Percentiles rank a stretch among this genome's conserved stretches.
Conservation (phyloP, 2,329 filamentous ascomycete genomes). For the Helotiales sp. region DNA sequence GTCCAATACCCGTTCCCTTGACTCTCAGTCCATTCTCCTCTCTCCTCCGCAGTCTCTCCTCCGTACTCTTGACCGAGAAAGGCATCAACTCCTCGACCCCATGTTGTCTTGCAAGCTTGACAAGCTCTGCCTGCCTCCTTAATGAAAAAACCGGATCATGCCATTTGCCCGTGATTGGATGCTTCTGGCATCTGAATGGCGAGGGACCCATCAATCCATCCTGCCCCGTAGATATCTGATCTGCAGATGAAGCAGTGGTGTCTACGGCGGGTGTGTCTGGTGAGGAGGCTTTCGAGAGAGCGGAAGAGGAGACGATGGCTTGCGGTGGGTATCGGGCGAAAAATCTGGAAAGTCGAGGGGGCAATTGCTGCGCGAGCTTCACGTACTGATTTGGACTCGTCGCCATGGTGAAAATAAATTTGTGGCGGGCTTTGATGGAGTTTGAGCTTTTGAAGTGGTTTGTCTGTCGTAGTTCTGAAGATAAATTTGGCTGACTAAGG, state of each 20-base stretch:
- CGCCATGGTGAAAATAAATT: constrained; percentile 29
- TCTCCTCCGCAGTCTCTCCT: constrained; percentile 70
- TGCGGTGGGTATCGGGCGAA: constrained; percentile 86
- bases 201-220: constrained; percentile 55
- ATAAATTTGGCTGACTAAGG: constrained; percentile 19
- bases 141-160: constrained; percentile 82
- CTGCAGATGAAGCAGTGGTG: constrained; percentile 46
- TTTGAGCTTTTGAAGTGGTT: neutral
- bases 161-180: constrained; percentile 81
- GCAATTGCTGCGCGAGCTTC: constrained; percentile 72
- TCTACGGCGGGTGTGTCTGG: constrained; percentile 39
- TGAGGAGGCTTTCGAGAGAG: constrained; percentile 27
- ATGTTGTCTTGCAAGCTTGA: constrained; percentile 80
- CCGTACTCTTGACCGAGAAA: constrained; percentile 75
- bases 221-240: constrained; percentile 39
- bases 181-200: constrained; percentile 81
- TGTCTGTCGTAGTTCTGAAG: constrained; percentile 14
- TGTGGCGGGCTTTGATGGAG: constrained; percentile 14
- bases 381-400: constrained; percentile 42
- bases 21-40: constrained; percentile 82
- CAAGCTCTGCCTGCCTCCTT: constrained; percentile 86
- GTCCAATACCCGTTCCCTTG: constrained; percentile 90
- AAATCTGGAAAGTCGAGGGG: constrained; percentile 80
- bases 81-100: constrained; percentile 84
- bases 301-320: constrained; percentile 54